Percentiles rank a stretch among this genome's conserved stretches.
Conservation (phyloP, 2,329 filamentous ascomycete species). For the Stachybotrys chartarum region DNA sequence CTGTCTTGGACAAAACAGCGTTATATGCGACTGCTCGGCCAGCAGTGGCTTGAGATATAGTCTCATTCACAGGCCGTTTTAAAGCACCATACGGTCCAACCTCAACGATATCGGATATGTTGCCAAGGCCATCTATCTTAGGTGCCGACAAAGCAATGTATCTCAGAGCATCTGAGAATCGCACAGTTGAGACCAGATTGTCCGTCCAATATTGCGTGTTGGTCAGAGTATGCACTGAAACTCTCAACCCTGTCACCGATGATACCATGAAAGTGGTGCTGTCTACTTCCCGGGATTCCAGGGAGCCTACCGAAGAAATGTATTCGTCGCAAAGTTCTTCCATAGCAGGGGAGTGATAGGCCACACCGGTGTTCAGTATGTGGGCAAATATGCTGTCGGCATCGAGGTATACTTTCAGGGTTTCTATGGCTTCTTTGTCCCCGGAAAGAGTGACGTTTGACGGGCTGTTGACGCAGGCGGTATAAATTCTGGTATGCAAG, state of each 20-base stretch:
- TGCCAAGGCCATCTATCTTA: not conserved
- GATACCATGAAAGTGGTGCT: constrained; percentile 19
- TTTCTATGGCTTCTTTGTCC: constrained; percentile 31
- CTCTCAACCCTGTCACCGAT: constrained; percentile 28
- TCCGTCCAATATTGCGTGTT: constrained; percentile 30
- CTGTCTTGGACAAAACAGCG: not conserved
- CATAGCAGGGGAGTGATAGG: constrained; percentile 47
- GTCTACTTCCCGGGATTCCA: not conserved
- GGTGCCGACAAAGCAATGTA: not conserved
- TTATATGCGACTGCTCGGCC: constrained; percentile 16
- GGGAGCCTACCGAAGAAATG: constrained; percentile 10
- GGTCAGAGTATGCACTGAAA: constrained; percentile 25
- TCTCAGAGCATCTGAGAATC: constrained; percentile 24
- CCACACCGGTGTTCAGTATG: constrained; percentile 35
- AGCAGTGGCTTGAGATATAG: constrained; percentile 18
- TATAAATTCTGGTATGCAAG: not conserved
- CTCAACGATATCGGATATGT: constrained; percentile 9
- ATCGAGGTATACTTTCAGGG: constrained; percentile 23
- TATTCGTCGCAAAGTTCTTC: constrained; percentile 37
- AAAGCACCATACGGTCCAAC: constrained; percentile 17
- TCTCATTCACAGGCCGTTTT: constrained; percentile 11
- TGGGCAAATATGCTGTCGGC: constrained; percentile 35
- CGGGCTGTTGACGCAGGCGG: constrained; percentile 42
- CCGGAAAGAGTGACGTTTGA: constrained; percentile 41
- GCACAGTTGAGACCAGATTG: constrained; percentile 25